Conservation (phyloP, 2,329 filamentous ascomycete species). For the Colletotrichum sp. region DNA sequence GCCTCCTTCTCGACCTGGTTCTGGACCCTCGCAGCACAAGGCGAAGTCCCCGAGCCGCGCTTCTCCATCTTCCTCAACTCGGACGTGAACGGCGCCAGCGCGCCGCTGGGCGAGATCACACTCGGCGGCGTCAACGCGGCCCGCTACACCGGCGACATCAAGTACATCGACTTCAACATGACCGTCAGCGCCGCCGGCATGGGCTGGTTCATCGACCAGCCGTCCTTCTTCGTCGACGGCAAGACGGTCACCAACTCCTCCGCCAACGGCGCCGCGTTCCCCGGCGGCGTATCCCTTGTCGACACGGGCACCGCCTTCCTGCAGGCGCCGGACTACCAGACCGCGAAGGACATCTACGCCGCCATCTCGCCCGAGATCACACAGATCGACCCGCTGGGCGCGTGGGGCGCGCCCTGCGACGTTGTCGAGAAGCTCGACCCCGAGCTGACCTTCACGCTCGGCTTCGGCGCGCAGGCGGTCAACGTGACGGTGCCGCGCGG, state of each 20-base stretch:
- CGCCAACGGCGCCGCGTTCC: not conserved
- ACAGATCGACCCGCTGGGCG: conserved; percentile 32
- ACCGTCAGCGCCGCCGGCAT: conserved; percentile 15
- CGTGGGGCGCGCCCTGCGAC: conserved; percentile 38
- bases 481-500: conserved; percentile 33
- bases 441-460: conserved; percentile 34
- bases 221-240: conserved; percentile 28
- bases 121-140: conserved; percentile 35
- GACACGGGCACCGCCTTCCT: conserved; percentile 37
- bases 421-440: conserved; percentile 29
- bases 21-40: conserved; percentile 31
- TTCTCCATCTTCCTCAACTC: conserved; percentile 33
- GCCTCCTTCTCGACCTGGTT: conserved; percentile 25
- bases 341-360: conserved; percentile 32
- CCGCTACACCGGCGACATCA: conserved; percentile 32
- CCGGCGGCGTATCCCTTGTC: conserved; percentile 25
- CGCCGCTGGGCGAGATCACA: conserved; percentile 30
- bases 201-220: conserved; percentile 31
- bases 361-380: conserved; percentile 33
- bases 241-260: conserved; percentile 20
- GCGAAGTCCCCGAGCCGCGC: conserved; percentile 27
- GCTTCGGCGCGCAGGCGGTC: conserved; percentile 22
- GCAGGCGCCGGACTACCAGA: conserved; percentile 31
- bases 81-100: conserved; percentile 6
- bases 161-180: conserved; percentile 27